Base-by-base conservation (phyloP, 2,329 filamentous ascomycete genomes). In the Purpureocillium takamizusanense region DNA sequence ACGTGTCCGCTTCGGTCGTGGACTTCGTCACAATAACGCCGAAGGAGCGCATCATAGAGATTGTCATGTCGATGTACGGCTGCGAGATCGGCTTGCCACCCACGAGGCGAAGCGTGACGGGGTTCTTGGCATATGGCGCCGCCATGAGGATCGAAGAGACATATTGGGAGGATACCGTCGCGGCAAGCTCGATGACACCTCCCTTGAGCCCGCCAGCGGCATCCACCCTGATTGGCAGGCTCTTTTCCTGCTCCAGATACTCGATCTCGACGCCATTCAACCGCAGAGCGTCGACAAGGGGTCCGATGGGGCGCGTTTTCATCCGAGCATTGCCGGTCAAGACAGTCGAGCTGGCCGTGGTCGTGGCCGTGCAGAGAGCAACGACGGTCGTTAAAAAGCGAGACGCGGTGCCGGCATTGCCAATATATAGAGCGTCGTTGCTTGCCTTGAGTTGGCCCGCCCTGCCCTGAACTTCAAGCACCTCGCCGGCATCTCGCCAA, bases 21-120 rank as follows among this genome's bases (percentile, higher is more conserved):
- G 89, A 94, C 50, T 76, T 79, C 44, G 78, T 71, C 11, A 95
- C 92, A 30, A 79, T 60, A 31, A 98, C 77, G 36, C 92, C 92
- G 54, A 98, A 98, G 3, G 84, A 75, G 39, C 76, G 74, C 92
- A 98, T 98, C 90, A 98, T 98, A 13, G 88, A 76, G 38, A 94
- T 88, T 2, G 92, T 98, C 90, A 98, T 97, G 57, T 98, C 88
- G 53, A 98, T 97, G 60, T 98, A 98, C 2, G 82, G 80, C 57
- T 97, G 89, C 2, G 90, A 97, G 47, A 98, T 95, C 32, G 92
- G 90, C 60, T 95, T 97, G 39, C 89, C 92, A n/a, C 92, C 92
- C 11, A 97, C 83, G 30, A 98, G 73, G 31, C 81, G 83, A 47
- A 98, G 67, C 0, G 87, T 95, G 29, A 98, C 89, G 0, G 90